Evolutionary conservation across 768 basidiomycete species (phyloP).

Genomic region (Mycena sanguinolenta): DNA sequence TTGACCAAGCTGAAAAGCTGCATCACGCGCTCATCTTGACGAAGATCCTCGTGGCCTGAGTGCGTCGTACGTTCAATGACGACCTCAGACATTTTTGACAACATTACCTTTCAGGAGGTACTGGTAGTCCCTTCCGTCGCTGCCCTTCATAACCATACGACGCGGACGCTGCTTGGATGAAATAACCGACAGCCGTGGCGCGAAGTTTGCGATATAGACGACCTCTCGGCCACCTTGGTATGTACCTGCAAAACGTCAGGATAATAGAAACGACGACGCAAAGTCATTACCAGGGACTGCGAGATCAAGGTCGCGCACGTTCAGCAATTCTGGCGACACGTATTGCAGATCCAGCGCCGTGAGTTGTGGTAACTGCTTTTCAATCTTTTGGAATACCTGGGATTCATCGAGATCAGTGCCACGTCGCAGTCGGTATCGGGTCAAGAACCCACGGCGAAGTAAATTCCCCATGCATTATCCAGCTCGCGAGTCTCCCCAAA

Average conservation of each 20-base stretch:
- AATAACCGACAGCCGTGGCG: conserved; percentile 92
- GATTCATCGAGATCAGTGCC: not conserved
- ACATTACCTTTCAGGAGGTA: conserved; percentile 87
- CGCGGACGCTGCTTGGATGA: conserved; percentile 97
- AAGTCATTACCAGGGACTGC: conserved; percentile 87
- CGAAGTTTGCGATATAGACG: conserved; percentile 86
- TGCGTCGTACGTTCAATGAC: conserved; percentile 9
- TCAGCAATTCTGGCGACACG: conserved; percentile 92
- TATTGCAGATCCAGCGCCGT: conserved; percentile 96
- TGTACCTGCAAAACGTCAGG: conserved; percentile 67
- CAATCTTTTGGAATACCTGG: conserved; percentile 95
- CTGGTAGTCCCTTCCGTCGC: conserved; percentile 94
- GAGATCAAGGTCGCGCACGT: conserved; percentile 91
- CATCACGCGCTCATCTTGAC: conserved; percentile 99
- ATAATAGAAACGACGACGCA: not conserved
- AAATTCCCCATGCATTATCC: conserved; percentile 99
- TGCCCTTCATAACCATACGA: conserved; percentile 86
- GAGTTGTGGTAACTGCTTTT: conserved; percentile 94
- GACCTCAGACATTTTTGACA: not conserved
- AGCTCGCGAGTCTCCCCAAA: conserved; percentile 91
- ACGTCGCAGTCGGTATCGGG: not conserved
- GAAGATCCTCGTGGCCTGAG: conserved; percentile 96
- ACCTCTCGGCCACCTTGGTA: conserved; percentile 91
- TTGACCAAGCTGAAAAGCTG: conserved; percentile 98
- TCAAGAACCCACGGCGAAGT: conserved; percentile 79